phyloP scores from a whole-genome alignment of 164 flowering plant genomes.

The Aristolochia contorta region DNA sequence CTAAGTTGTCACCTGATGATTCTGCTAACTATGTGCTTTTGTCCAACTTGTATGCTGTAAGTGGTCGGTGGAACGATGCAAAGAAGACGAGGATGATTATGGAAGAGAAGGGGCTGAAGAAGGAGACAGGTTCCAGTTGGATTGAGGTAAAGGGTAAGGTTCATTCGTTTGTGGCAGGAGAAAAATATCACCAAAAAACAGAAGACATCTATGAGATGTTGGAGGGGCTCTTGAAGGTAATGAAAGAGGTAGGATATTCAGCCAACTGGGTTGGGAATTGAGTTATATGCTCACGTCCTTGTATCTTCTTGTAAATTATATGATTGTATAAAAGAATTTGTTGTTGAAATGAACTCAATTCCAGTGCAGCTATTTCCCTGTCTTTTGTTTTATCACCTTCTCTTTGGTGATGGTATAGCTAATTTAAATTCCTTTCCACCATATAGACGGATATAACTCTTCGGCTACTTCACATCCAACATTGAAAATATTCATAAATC shows the following conservation, averaged over 20 bases:
- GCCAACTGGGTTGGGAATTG: constrained; percentile 4
- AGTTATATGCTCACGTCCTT: neutral
- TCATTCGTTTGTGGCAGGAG: constrained; percentile 10
- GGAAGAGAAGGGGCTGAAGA: constrained; percentile 12
- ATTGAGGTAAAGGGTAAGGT: constrained; percentile 11
- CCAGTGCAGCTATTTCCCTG: too few relatives aligned
- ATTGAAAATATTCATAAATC: too few relatives aligned
- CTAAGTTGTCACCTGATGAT: constrained; percentile 11
- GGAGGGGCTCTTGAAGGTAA: constrained; percentile 9
- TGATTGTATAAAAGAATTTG: too few relatives aligned
- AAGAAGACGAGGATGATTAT: constrained; percentile 12
- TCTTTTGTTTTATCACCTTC: too few relatives aligned
- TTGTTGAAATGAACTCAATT: too few relatives aligned
- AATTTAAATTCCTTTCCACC: too few relatives aligned
- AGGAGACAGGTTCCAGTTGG: constrained; percentile 16
- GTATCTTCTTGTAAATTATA: neutral
- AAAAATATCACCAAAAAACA: constrained; percentile 7
- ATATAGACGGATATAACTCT: too few relatives aligned
- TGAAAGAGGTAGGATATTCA: constrained; percentile 16
- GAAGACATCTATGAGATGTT: constrained; percentile 7
- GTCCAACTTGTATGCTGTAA: constrained; percentile 7
- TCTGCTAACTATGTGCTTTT: constrained; percentile 17
- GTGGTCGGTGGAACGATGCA: constrained; percentile 9
- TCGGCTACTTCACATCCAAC: too few relatives aligned
- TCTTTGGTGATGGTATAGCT: too few relatives aligned